Evolutionary conservation across 257 asterid genomes (phyloP), one percentile per base, ranked within the genome.

Genomic region (Knoxia roxburghii): DNA sequence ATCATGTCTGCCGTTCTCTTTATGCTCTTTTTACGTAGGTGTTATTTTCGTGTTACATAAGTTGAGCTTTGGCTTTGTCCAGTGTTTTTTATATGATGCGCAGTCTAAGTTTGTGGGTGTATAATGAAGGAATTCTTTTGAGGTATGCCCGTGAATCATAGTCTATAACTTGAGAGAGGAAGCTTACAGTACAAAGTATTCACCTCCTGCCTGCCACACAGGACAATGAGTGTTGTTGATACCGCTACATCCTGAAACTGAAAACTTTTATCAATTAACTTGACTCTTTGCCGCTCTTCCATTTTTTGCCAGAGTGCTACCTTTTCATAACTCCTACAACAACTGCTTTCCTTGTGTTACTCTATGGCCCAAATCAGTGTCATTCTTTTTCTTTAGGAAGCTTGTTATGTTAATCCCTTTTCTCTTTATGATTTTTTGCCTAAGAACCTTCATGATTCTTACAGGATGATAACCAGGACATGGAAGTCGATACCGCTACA

Each of bases 401-500:
- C 6, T 4, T 48, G 7, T 14, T 45, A 23, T 21, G n/a, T 50
- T 61, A 26, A 50, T 24, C 56, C 23, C 10, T 55, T 15, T 40
- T 20, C 29, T 17, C 14, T 58, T 23, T 26, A n/a, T 17, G 1
- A 26, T 20, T 12, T 52, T 71, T 30, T 41, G 33, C 57, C 40
- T 59, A 11, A 55, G 66, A 41, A 64, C 13, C 51, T 61, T 43
- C 17, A 21, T 76, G 27, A 67, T 81, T 73, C 60, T 61, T 75
- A 64, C 69, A 86, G 97, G 91, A 77, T 48, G 94, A 77, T 61
- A 88, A 82, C 52, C 89, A 78, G 50, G 96, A 83, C 66, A 85
- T 91, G 95, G 95, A 89, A 80, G 89, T 91, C 75, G 96, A 91
- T 74, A 79, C 81, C 39, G 90, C 85, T 48, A 73, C 90, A 68